phyloP scores from a whole-genome alignment of 371 early-diverging fungal genomes.

The Nematocida displodere region DNA sequence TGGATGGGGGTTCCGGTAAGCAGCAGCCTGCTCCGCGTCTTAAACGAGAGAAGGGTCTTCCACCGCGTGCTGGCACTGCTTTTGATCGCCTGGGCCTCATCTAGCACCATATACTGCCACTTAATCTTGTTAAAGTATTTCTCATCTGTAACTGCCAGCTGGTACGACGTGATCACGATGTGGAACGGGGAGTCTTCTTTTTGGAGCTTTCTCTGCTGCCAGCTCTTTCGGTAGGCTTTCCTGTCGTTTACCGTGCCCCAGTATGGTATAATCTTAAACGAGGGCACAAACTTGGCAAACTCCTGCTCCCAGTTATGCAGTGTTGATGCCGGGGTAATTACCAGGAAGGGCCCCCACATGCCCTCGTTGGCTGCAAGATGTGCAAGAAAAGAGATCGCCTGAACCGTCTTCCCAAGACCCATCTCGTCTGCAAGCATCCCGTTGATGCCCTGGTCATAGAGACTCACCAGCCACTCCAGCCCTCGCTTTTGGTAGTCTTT shows the following conservation, averaged over 20 bases:
- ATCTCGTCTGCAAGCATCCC: slow-evolving; percentile 93
- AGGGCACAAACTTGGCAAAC: slow-evolving; percentile 77
- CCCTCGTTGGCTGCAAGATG: slow-evolving; percentile 70
- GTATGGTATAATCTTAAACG: slow-evolving; percentile 76
- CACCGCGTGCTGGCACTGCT: slow-evolving; percentile 77
- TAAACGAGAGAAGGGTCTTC: slow-evolving; percentile 82
- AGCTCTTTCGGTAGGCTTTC: slow-evolving; percentile 74
- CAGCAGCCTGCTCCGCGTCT: slow-evolving; percentile 75
- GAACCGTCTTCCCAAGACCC: slow-evolving; percentile 91
- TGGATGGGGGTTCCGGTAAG: slow-evolving; percentile 93
- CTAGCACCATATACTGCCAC: slow-evolving; percentile 94
- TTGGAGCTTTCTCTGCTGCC: slow-evolving; percentile 69
- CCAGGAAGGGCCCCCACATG: slow-evolving; percentile 86
- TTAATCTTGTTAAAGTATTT: slow-evolving; percentile 76
- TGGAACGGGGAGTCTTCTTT: slow-evolving; percentile 77
- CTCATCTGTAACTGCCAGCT: slow-evolving; percentile 78
- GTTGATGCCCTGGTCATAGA: slow-evolving; percentile 90
- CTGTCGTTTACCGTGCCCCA: slow-evolving; percentile 84
- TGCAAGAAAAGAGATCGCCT: slow-evolving; percentile 77
- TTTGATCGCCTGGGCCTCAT: slow-evolving; percentile 95
- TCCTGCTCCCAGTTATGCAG: slow-evolving; percentile 95
- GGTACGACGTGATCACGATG: slow-evolving; percentile 84
- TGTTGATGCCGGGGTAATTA: slow-evolving; percentile 86
- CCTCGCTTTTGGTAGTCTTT: slow-evolving; percentile 81
- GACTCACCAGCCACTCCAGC: slow-evolving; percentile 87